Evolutionary conservation across 1,139 yeast species (phyloP).

Genomic region (Pneumocystis carinii): DNA sequence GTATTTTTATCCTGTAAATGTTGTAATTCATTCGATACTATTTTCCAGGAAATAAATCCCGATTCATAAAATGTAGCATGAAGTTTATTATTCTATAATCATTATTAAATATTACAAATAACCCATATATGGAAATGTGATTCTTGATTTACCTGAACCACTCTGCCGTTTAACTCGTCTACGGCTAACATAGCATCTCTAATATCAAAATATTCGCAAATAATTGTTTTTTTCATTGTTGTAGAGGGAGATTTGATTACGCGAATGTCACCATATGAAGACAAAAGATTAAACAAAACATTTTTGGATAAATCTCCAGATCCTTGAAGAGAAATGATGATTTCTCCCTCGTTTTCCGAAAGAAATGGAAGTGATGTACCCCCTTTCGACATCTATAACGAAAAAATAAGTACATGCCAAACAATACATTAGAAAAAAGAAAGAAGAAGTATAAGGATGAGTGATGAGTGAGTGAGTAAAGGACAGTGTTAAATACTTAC

Average conservation of each 20-base stretch:
- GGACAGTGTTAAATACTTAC: background rate
- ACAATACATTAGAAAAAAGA: background rate
- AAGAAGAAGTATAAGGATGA: no score
- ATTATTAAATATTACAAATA: background rate
- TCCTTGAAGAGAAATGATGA: constrained; percentile 12
- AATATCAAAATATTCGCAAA: constrained; percentile 27
- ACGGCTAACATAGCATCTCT: constrained; percentile 23
- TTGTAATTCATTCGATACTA: background rate
- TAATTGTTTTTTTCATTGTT: constrained; percentile 14
- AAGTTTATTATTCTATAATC: background rate
- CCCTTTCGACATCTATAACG: constrained; percentile 8
- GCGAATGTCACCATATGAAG: constrained; percentile 20
- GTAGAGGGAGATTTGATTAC: constrained; percentile 14
- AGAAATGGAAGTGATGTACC: constrained; percentile 14
- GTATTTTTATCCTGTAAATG: background rate
- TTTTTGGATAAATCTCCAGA: constrained; percentile 7
- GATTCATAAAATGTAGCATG: background rate
- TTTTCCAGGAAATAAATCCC: background rate
- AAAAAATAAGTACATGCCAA: background rate
- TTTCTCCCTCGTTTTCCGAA: constrained; percentile 13
- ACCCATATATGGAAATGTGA: constrained; percentile 2
- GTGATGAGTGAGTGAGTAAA: background rate
- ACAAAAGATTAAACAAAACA: constrained; percentile 13
- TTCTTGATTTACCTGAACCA: constrained; percentile 12
- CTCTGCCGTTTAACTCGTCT: constrained; percentile 13